phyloP scores from a whole-genome alignment of 2,329 filamentous ascomycete species.

The Cordyceps javanica region DNA sequence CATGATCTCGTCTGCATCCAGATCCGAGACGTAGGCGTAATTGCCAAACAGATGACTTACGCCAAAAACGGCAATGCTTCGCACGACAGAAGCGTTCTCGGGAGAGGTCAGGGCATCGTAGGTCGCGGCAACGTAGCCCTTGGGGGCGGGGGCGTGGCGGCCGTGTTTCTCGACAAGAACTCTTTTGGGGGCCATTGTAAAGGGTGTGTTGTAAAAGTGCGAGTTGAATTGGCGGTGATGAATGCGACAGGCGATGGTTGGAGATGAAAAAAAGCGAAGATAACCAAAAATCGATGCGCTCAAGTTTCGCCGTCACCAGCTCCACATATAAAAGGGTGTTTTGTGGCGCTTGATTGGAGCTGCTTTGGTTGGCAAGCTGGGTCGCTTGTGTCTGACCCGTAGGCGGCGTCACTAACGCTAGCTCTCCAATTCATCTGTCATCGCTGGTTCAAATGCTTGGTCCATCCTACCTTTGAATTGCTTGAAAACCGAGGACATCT shows the following conservation, averaged over 20 bases:
- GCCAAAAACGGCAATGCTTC: slow-evolving; percentile 61
- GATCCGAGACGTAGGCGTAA: not conserved
- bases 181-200: slow-evolving; percentile 58
- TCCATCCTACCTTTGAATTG: not conserved
- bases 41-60: slow-evolving; percentile 39
- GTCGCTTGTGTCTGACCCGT: not conserved
- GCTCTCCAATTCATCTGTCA: not conserved
- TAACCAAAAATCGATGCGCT: slow-evolving; percentile 3
- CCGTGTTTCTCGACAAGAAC: slow-evolving; percentile 43
- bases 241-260: not conserved
- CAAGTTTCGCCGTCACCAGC: not conserved
- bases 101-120: slow-evolving; percentile 59
- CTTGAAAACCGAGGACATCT: too few relatives aligned
- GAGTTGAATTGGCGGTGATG: slow-evolving; percentile 7
- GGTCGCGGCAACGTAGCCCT: slow-evolving; percentile 49
- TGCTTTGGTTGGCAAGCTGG: too few relatives aligned
- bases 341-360: slow-evolving; percentile 2
- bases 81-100: slow-evolving; percentile 63
- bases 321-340: slow-evolving; percentile 12
- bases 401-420: slow-evolving; percentile 4
- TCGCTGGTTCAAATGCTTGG: too few relatives aligned
- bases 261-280: not conserved
- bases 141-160: slow-evolving; percentile 34
- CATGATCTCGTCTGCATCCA: not conserved
- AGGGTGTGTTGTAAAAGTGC: not conserved